Evolutionary conservation across 305 asterid species (phyloP), one percentile per base, ranked within the genome.

Genomic region (Fraxinus xanthoxyloides): DNA sequence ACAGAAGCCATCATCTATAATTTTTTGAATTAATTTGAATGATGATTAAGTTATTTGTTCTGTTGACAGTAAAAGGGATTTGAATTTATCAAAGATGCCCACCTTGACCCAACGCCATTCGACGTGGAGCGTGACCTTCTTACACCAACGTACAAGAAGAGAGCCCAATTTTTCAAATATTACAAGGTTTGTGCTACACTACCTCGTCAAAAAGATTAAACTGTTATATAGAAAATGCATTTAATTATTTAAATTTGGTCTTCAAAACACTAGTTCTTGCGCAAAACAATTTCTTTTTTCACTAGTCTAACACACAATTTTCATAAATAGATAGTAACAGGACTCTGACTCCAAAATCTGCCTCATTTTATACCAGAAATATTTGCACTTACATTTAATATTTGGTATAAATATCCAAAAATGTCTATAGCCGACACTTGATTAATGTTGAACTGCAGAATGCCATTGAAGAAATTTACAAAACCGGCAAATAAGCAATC

Each of bases 121-220:
- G 94, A 92, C 82, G 92, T 94, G 96, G 98, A 94, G 51, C 93
- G 98, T 2, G 90, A 90, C 77, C 96, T 94, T 82, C 75, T 92
- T 46, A 92, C 96, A 23, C 97, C 97, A 3, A 94, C 98, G 40
- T 92, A 88, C 88, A 92, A 94, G 92, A 94, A 91, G 89, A 88
- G 98, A 76, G 87, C 88, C 80, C 87, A 84, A 15, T 87, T 91
- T 77, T 84, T 85, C 87, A 90, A 90, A 82, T 91, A 88, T 73
- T 94, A 94, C 77, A 85, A 94, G 97, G 97, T 92, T 83, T 61
- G 89, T 51, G 61, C 3, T 51, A n/a, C 21, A 3, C 6, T 13
- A 12, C 1, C 7, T 17, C 8, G 3, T 51, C 61, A 15, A 51
- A 51, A 51, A 51, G 61, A 51, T 51, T 12, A 17, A 46, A 5